Conservation (phyloP, 371 early-diverging fungal species). For the Mucor saturninus region DNA sequence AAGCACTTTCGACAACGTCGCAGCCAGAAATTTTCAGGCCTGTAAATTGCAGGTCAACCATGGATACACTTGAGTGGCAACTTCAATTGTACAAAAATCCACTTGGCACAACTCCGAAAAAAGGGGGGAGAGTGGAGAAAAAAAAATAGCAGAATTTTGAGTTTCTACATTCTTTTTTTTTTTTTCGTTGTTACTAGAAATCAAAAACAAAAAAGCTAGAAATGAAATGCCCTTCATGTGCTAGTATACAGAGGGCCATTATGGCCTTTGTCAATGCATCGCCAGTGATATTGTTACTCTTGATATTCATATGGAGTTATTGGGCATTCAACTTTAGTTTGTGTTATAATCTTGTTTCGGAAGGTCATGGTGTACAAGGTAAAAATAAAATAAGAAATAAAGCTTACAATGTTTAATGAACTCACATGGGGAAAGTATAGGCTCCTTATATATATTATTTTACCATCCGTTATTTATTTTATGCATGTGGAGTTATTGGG, state of each 20-base stretch:
- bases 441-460: conserved; percentile 36
- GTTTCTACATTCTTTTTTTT: too few relatives aligned
- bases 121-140: too few relatives aligned
- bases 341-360: conserved; percentile 26
- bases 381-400: not conserved
- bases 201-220: too few relatives aligned
- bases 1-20: too few relatives aligned
- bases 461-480: conserved; percentile 46
- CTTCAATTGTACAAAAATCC: too few relatives aligned
- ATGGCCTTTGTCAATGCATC: conserved; percentile 43
- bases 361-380: conserved; percentile 47
- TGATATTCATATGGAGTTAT: conserved; percentile 47
- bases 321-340: conserved; percentile 44
- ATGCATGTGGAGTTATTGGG: conserved; percentile 49
- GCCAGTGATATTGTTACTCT: conserved; percentile 36
- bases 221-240: conserved; percentile 19
- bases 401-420: not conserved
- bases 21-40: too few relatives aligned
- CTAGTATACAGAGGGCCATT: conserved; percentile 18
- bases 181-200: too few relatives aligned
- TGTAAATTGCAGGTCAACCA: too few relatives aligned
- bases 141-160: too few relatives aligned
- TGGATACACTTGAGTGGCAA: too few relatives aligned
- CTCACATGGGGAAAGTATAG: conserved; percentile 13
- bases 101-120: too few relatives aligned